phyloP scores from a whole-genome alignment of 805 yeast species.

The Komagataella kurtzmanii region DNA sequence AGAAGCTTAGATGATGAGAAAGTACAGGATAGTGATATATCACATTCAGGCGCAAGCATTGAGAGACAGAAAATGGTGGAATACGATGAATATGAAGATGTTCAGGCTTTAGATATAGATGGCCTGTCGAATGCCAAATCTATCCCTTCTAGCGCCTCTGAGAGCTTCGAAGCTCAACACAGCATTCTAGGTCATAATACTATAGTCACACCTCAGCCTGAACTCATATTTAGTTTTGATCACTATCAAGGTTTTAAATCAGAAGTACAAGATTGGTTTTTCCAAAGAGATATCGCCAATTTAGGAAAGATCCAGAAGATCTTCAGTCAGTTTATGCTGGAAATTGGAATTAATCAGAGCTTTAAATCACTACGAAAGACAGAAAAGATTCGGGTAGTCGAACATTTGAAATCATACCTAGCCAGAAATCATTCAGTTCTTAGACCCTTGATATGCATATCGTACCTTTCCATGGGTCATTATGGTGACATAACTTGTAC shows the following conservation, averaged over 20 bases:
- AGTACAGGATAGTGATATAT: constrained; percentile 8
- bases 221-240: background rate
- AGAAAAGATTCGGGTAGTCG: background rate
- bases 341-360: background rate
- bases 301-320: background rate
- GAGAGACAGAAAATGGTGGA: constrained; percentile 19
- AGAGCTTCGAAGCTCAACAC: background rate
- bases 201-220: background rate
- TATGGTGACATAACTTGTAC: constrained; percentile 11
- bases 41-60: constrained; percentile 14
- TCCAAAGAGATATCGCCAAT: background rate
- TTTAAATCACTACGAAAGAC: background rate
- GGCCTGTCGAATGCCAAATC: background rate
- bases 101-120: constrained; percentile 1
- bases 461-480: constrained; percentile 17
- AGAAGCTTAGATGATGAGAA: constrained; percentile 7
- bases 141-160: background rate
- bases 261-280: background rate
- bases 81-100: constrained; percentile 15
- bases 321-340: background rate
- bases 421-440: constrained; percentile 1
- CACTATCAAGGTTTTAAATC: background rate
- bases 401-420: background rate
- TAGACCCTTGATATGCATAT: constrained; percentile 9
- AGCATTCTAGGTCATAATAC: background rate